Conservation (phyloP, 208 protist species). For the Acanthamoeba castellanii region DNA sequence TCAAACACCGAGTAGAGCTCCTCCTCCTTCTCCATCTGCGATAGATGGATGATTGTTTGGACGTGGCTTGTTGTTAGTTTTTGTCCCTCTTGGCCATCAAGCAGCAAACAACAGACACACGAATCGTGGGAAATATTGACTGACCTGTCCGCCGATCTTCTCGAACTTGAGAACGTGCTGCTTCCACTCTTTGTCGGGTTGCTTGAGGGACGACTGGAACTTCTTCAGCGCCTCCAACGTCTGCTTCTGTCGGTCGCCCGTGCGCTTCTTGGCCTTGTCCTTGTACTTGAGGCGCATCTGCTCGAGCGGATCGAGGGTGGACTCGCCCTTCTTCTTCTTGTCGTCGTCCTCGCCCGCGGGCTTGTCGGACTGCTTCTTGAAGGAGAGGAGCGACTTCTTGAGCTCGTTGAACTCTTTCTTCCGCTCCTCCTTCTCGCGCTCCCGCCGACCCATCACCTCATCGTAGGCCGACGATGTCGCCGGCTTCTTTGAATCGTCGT, state of each 20-base stretch:
- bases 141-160: conserved; percentile 19
- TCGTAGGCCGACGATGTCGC: conserved; percentile 14
- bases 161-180: conserved; percentile 57
- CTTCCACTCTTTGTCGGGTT: conserved; percentile 59
- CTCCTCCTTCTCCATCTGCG: conserved; percentile 14
- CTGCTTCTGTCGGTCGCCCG: conserved; percentile 17
- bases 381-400: conserved; percentile 54
- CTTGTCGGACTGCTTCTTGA: conserved; percentile 7
- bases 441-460: conserved; percentile 19
- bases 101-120: too few relatives aligned
- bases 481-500: not conserved
- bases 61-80: too few relatives aligned
- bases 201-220: conserved; percentile 35
- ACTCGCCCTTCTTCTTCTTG: not conserved
- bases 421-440: conserved; percentile 19
- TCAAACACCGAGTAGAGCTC: conserved; percentile 50
- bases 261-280: conserved; percentile 9
- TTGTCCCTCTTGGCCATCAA: too few relatives aligned
- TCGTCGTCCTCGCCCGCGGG: not conserved
- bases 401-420: conserved; percentile 22
- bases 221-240: conserved; percentile 21
- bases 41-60: not conserved
- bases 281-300: conserved; percentile 31
- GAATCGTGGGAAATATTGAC: not conserved
- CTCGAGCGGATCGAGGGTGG: not conserved